Base-by-base conservation (phyloP, 2,329 filamentous ascomycete genomes). In the Sporothrix globosa region DNA sequence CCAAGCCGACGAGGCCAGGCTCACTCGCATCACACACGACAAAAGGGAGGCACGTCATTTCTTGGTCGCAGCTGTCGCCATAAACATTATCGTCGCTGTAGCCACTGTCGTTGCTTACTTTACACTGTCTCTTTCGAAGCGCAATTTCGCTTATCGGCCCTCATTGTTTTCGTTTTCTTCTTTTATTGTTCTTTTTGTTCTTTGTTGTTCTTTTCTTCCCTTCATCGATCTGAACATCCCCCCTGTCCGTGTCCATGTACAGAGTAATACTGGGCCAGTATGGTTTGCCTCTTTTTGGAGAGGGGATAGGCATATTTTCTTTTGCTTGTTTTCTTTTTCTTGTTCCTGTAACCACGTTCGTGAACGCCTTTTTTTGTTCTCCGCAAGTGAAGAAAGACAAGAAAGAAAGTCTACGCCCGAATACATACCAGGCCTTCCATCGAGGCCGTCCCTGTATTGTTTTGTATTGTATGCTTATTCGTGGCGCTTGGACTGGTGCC, bases 161-260 rank as follows among this genome's bases (percentile, higher is more conserved):
- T 21, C 41, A 39, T 41, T 44, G 46, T 69, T 46, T 63, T 46
- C 41, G 27, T 44, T 30, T 53, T 27, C 27, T 66, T 66, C 46
- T 52, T 44, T 52, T 50, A 30, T 30, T 30, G 27, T 30, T 34
- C 27, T 13, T 65, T 13, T 27, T n/a, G 4, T 17, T 65, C 24
- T 34, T 50, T 46, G n/a, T 27, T n/a, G 5, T 63, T 34, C 34
- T 39, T 34, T 7, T 56, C 53, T 24, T 30, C 21, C 56, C 34
- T 34, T 41, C 13, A 41, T 3, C 34, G 34, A 34, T 34, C 56
- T 14, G 56, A 9, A 3, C 34, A 39, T 41, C 1, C 34, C 34
- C 34, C 34, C 34, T 0, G 34, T 9, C 34, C 34, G 7, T 34
- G 34, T 34, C 5, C 34, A 34, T 34, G 34, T 34, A 34, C 34